Evolutionary conservation across 2,329 filamentous ascomycete genomes (phyloP).

Genomic region (Venturia nashicola): DNA sequence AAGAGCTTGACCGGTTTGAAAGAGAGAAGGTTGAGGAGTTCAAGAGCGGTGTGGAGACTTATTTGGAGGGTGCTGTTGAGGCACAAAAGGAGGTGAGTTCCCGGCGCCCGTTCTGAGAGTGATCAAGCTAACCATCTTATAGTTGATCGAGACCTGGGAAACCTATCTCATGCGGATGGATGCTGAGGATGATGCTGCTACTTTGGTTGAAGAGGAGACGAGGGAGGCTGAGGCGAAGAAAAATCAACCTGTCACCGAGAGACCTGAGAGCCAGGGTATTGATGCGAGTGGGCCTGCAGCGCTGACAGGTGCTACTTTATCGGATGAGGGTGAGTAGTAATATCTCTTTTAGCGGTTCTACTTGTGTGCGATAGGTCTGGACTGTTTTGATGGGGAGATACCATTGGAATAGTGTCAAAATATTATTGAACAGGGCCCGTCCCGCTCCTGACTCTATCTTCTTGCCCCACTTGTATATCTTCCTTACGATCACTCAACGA

Average conservation of each 20-base stretch:
- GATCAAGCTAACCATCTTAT: slow-evolving; percentile 7
- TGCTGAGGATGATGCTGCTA: slow-evolving; percentile 60
- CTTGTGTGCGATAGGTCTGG: neutral
- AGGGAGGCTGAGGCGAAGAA: slow-evolving; percentile 2
- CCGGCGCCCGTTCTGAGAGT: slow-evolving; percentile 32
- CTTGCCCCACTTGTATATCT: too few relatives aligned
- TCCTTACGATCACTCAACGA: too few relatives aligned
- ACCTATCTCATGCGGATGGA: slow-evolving; percentile 95
- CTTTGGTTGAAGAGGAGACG: slow-evolving; percentile 4
- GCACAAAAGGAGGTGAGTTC: slow-evolving; percentile 86
- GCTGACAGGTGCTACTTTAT: neutral
- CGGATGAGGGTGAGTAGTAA: neutral
- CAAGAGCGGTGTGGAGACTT: slow-evolving; percentile 95
- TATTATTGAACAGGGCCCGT: neutral
- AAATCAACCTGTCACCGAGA: neutral
- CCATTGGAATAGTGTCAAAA: neutral
- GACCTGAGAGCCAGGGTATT: slow-evolving; percentile 1
- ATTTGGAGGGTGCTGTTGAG: slow-evolving; percentile 90
- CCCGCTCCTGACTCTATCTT: too few relatives aligned
- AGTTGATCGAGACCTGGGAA: slow-evolving; percentile 87
- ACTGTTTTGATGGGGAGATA: neutral
- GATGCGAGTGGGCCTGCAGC: neutral
- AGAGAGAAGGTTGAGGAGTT: slow-evolving; percentile 98
- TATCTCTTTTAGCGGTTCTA: neutral
- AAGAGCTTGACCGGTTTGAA: slow-evolving; percentile 87